Conservation (phyloP, 257 asterid genomes). For the Solanum habrochaites region DNA sequence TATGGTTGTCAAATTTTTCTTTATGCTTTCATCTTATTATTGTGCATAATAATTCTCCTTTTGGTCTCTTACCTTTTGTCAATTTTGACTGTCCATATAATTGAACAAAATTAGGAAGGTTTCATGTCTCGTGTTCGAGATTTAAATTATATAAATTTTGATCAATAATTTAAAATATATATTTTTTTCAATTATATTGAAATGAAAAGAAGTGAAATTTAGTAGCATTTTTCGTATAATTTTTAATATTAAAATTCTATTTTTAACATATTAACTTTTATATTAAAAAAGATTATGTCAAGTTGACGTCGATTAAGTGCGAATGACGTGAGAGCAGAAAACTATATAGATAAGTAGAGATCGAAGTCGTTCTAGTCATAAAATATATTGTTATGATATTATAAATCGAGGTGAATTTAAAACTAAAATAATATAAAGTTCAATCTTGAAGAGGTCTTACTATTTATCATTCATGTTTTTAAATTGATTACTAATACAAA, state of each 20-base stretch:
- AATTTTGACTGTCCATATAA: background rate
- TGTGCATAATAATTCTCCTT: background rate
- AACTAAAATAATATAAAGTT: background rate
- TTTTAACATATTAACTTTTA: background rate
- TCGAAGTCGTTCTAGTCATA: background rate
- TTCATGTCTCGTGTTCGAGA: background rate
- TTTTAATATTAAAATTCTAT: background rate
- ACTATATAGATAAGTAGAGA: background rate
- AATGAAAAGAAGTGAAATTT: background rate
- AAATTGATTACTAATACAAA: background rate
- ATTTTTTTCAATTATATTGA: fast-evolving
- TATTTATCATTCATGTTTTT: background rate
- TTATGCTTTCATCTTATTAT: background rate
- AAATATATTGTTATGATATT: background rate
- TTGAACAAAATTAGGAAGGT: background rate
- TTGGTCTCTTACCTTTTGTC: background rate
- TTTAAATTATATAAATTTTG: background rate
- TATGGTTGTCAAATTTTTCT: background rate
- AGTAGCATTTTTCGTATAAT: background rate
- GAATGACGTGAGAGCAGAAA: background rate
- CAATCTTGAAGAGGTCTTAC: background rate
- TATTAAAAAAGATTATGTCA: background rate
- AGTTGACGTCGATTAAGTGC: background rate
- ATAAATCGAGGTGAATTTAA: background rate
- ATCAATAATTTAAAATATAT: background rate